phyloP scores from a whole-genome alignment of 1,284 basidiomycete genomes.

The Tylopilus sp. region DNA sequence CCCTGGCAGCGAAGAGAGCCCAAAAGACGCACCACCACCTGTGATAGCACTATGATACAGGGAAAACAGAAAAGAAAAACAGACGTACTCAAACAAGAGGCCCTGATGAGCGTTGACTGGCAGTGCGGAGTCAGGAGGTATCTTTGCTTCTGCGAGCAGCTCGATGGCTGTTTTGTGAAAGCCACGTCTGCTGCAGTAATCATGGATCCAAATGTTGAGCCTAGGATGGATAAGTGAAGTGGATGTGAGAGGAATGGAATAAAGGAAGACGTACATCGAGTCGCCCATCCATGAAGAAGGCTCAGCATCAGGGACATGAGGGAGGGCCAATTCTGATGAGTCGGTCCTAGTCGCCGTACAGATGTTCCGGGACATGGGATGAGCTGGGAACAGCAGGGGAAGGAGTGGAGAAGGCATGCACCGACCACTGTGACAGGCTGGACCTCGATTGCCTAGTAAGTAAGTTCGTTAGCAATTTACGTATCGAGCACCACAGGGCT shows the following conservation, averaged over 20 bases:
- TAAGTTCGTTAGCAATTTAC: too few species aligned
- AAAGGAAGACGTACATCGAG: conserved; percentile 54
- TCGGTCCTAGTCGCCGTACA: too few species aligned
- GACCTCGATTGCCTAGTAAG: too few species aligned
- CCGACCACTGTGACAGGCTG: too few species aligned
- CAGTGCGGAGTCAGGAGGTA: conserved; percentile 67
- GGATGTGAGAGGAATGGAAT: conserved; percentile 8
- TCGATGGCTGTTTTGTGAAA: conserved; percentile 76
- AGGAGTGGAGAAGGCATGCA: too few species aligned
- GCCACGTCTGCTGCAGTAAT: conserved; percentile 84
- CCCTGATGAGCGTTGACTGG: conserved; percentile 87
- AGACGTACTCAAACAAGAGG: conserved; percentile 80
- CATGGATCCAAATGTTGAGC: conserved; percentile 89
- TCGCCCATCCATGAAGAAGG: conserved; percentile 70
- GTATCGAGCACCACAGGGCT: too few species aligned
- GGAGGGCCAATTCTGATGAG: too few species aligned
- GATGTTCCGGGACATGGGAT: too few species aligned
- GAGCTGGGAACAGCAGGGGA: too few species aligned
- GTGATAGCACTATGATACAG: conserved; percentile 13
- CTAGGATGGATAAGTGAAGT: conserved; percentile 51
- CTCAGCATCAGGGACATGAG: too few species aligned
- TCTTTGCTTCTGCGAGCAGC: conserved; percentile 71
- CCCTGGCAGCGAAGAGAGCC: conserved; percentile 84
- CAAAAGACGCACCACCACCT: conserved; percentile 92
- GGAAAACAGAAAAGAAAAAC: conserved; percentile 2